Percentiles rank a stretch among this genome's conserved stretches.
Conservation (phyloP, 2,329 filamentous ascomycete species). For the Xylariaceae sp. region DNA sequence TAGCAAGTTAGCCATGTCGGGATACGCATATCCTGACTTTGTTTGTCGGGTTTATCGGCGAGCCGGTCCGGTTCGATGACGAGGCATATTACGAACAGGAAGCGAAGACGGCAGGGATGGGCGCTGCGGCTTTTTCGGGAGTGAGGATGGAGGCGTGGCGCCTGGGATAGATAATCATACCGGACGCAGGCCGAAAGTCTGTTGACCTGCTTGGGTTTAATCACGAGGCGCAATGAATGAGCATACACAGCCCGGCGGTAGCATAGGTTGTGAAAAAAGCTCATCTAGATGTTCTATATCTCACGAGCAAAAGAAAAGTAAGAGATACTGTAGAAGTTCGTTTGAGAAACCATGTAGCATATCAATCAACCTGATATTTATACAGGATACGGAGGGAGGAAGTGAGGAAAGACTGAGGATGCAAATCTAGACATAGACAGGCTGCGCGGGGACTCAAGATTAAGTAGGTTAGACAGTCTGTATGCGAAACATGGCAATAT, state of each 20-base stretch:
- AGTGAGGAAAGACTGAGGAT: not conserved
- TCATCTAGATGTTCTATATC: not conserved
- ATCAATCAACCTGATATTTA: not conserved
- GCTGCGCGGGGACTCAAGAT: not conserved
- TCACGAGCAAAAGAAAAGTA: not conserved
- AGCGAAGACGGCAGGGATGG: too few relatives aligned
- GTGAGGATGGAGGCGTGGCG: too few relatives aligned
- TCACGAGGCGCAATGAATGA: not conserved
- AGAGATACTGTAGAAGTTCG: not conserved
- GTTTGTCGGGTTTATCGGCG: too few relatives aligned
- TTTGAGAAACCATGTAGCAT: not conserved
- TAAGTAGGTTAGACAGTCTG: constrained; percentile 12
- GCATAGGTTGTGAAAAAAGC: too few relatives aligned
- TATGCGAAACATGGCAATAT: constrained; percentile 17
- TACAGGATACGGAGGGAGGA: not conserved
- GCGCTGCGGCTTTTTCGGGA: too few relatives aligned
- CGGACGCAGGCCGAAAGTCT: too few relatives aligned
- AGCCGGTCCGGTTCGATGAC: too few relatives aligned
- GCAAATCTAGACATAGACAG: not conserved
- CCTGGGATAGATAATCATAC: too few relatives aligned
- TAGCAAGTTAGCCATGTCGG: not conserved
- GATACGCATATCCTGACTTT: not conserved
- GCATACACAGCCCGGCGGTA: too few relatives aligned
- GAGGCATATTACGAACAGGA: too few relatives aligned
- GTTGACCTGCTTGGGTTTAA: not conserved